Percentiles rank a stretch among this genome's conserved stretches.
Evolutionary conservation across 148 eudicot genomes (phyloP).

Genomic region (Chenopodium album): DNA sequence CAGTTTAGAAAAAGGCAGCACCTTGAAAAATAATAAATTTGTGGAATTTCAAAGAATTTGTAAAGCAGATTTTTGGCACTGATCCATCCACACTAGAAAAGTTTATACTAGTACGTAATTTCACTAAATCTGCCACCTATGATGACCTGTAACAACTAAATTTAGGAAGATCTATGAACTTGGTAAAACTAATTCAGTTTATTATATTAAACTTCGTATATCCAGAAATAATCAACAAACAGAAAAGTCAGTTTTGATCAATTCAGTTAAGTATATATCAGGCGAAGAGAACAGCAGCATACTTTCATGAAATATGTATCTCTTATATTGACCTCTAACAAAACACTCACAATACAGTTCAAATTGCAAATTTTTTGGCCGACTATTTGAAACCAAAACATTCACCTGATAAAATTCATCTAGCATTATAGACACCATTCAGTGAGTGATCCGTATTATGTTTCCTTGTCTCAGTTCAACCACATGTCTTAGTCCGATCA

Average conservation of each 20-base stretch:
- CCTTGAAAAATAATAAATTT: too few species aligned
- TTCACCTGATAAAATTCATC: too few species aligned
- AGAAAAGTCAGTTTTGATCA: background rate
- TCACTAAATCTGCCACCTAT: background rate
- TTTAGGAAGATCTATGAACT: background rate
- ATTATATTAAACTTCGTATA: too few species aligned
- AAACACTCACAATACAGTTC: background rate
- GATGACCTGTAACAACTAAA: background rate
- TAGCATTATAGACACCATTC: too few species aligned
- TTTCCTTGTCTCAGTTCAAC: background rate
- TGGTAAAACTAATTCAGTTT: background rate
- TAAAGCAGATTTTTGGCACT: background rate
- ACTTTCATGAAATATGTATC: background rate
- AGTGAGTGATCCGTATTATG: too few species aligned
- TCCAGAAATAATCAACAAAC: background rate
- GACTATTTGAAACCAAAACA: too few species aligned
- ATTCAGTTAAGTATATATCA: background rate
- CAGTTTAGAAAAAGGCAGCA: background rate
- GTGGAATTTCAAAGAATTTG: background rate
- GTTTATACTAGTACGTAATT: background rate
- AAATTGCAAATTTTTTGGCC: too few species aligned
- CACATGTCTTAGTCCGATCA: background rate
- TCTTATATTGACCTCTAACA: too few species aligned
- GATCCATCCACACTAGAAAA: background rate
- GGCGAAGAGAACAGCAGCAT: background rate